A percentile compares a stretch with the other conserved stretches of the same genome.
These are phyloP conservation scores for Malania oleifera DNA, from an alignment of 164 flowering plant genomes.

Conservation along the genomic window DNA sequence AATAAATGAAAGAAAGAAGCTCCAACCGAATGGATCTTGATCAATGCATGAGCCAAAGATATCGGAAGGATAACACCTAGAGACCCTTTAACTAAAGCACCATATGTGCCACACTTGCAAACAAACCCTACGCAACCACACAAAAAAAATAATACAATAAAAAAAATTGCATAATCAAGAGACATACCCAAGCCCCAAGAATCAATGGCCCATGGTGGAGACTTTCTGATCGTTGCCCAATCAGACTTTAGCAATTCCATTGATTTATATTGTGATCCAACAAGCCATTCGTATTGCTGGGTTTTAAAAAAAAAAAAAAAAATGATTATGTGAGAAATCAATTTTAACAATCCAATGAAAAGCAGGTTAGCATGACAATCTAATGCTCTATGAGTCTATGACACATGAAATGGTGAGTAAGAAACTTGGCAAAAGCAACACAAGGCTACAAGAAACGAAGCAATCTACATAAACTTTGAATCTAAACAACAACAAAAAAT, in stretches of 20 bases:
- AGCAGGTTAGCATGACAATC: neutral
- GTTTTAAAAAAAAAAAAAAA: slow-evolving; percentile 1
- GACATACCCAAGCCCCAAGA: slow-evolving; percentile 98
- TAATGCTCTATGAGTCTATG: neutral
- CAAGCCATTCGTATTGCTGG: slow-evolving; percentile 95
- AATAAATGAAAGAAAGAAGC: neutral
- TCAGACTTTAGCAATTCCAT: slow-evolving; percentile 83
- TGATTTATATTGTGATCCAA: slow-evolving; percentile 88
- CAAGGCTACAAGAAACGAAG: neutral
- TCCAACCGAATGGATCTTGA: neutral
- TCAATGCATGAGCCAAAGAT: too few relatives aligned
- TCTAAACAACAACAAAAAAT: too few relatives aligned
- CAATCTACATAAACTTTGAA: too few relatives aligned
- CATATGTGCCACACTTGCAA: neutral
- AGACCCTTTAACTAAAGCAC: too few relatives aligned
- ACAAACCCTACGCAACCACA: neutral
- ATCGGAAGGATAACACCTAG: too few relatives aligned
- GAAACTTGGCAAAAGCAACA: neutral
- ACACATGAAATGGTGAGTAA: neutral
- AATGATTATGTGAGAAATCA: slow-evolving; percentile 12
- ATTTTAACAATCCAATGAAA: neutral
- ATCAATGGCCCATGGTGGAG: slow-evolving; percentile 96
- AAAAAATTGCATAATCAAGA: too few relatives aligned
- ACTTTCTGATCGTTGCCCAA: slow-evolving; percentile 78
- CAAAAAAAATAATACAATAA: too few relatives aligned